A percentile compares a stretch with the other conserved stretches of the same genome.
Evolutionary conservation across 1,139 yeast species (phyloP).

Genomic region (Magnusiomyces tetraspermus): DNA sequence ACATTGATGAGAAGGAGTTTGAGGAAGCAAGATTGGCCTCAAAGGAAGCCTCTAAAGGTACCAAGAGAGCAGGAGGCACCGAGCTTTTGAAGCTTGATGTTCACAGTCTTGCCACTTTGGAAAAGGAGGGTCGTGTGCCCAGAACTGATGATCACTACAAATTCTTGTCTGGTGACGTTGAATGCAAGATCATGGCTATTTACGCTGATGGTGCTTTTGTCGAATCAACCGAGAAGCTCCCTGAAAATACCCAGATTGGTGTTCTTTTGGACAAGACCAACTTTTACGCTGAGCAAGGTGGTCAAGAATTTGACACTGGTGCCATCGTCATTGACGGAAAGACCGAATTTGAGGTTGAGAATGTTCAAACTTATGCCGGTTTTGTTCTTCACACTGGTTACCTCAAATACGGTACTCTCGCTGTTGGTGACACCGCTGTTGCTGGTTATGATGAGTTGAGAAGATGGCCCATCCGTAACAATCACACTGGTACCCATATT

Average conservation of each 20-base stretch:
- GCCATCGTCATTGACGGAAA: constrained; percentile 78
- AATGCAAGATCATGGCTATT: constrained; percentile 50
- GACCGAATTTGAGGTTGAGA: constrained; percentile 79
- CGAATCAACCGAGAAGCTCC: constrained; percentile 34
- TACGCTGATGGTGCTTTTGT: constrained; percentile 61
- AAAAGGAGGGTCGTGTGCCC: constrained; percentile 42
- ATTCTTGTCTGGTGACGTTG: constrained; percentile 31
- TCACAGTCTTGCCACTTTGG: constrained; percentile 59
- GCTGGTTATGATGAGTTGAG: constrained; percentile 88
- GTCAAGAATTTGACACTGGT: constrained; percentile 96
- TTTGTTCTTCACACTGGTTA: constrained; percentile 91
- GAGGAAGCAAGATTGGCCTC: constrained; percentile 83
- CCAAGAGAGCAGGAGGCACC: constrained; percentile 48
- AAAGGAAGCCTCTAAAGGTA: constrained; percentile 90
- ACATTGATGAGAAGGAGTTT: constrained; percentile 83
- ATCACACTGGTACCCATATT: constrained; percentile 97
- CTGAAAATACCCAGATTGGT: constrained; percentile 53
- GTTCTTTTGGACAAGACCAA: constrained; percentile 79
- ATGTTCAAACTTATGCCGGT: constrained; percentile 89
- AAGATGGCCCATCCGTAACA: constrained; percentile 94
- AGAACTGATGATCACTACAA: constrained; percentile 78
- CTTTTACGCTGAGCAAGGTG: constrained; percentile 98
- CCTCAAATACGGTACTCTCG: constrained; percentile 63
- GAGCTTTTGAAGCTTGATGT: constrained; percentile 74
- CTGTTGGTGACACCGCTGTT: constrained; percentile 59